Evolutionary conservation across 2,329 filamentous ascomycete genomes (phyloP).

Genomic region (Elsinoe necatrix): DNA sequence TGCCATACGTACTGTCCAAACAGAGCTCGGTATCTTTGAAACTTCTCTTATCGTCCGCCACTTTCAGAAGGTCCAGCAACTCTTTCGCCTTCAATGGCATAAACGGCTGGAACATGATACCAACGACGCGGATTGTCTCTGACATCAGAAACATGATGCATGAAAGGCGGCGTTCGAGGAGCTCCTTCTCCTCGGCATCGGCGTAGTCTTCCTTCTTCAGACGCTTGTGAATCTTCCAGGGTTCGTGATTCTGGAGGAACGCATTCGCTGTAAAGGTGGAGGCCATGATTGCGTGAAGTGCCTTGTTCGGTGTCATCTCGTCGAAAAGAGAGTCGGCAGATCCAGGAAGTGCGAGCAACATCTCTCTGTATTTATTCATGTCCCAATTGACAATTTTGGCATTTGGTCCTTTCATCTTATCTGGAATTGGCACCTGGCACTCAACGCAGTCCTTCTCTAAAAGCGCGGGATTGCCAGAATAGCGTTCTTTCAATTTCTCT

Average conservation of each 20-base stretch:
- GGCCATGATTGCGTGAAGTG: constrained; percentile 57
- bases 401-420: neutral
- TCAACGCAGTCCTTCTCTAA: constrained; percentile 4
- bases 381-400: constrained; percentile 5
- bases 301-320: constrained; percentile 53
- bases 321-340: constrained; percentile 52
- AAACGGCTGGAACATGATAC: constrained; percentile 81
- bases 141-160: constrained; percentile 60
- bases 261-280: constrained; percentile 57
- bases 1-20: constrained; percentile 60
- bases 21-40: constrained; percentile 22
- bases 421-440: neutral
- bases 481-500: neutral
- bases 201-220: constrained; percentile 5
- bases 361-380: constrained; percentile 29
- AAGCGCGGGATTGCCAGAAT: neutral
- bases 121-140: constrained; percentile 69
- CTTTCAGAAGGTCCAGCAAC: constrained; percentile 70
- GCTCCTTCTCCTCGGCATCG: constrained; percentile 16
- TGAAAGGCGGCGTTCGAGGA: constrained; percentile 39
- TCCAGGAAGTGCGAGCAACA: constrained; percentile 35
- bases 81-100: constrained; percentile 70
- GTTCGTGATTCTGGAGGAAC: constrained; percentile 55
- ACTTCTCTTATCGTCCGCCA: constrained; percentile 52
- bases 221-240: constrained; percentile 48